Conservation (phyloP, 139 green algal species). For the Nannochloris sp. region DNA sequence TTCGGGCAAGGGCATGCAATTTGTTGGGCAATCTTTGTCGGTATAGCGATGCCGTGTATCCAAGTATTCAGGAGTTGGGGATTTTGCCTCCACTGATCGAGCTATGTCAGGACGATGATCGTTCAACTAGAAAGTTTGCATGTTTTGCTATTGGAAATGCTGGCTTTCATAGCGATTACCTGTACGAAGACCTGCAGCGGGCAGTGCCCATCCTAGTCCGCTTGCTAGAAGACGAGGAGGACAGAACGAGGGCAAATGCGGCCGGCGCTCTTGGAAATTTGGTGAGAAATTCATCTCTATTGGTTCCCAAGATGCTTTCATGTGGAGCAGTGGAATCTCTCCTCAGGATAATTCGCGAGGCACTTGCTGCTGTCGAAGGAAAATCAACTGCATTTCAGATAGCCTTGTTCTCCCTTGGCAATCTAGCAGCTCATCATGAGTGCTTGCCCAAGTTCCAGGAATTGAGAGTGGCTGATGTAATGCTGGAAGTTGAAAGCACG, state of each 20-base stretch:
- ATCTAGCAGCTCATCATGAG: slow-evolving; percentile 46
- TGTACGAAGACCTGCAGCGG: slow-evolving; percentile 70
- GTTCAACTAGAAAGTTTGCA: slow-evolving; percentile 86
- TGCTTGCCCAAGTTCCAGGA: slow-evolving; percentile 37
- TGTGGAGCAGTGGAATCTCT: slow-evolving; percentile 41
- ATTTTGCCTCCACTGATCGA: slow-evolving; percentile 72
- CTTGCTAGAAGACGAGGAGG: slow-evolving; percentile 58
- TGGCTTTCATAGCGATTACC: slow-evolving; percentile 74
- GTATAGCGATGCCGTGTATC: slow-evolving; percentile 79
- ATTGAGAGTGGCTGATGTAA: slow-evolving; percentile 31
- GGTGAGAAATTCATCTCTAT: slow-evolving; percentile 63
- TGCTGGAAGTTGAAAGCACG: slow-evolving; percentile 15
- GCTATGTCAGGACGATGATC: slow-evolving; percentile 72
- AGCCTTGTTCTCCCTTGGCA: slow-evolving; percentile 81
- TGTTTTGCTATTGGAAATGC: slow-evolving; percentile 95
- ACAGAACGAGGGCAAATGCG: slow-evolving; percentile 88
- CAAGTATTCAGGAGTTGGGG: slow-evolving; percentile 38
- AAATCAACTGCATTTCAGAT: slow-evolving; percentile 42
- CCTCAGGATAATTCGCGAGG: slow-evolving; percentile 33
- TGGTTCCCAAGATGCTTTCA: slow-evolving; percentile 69
- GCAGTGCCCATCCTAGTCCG: slow-evolving; percentile 64
- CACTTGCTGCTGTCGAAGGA: slow-evolving; percentile 5
- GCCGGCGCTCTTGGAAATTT: slow-evolving; percentile 93
- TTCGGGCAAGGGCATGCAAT: slow-evolving; percentile 79
- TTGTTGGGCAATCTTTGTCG: slow-evolving; percentile 92